Base-by-base conservation (phyloP, 345 rosid genomes). In the Melastoma malabathricum region DNA sequence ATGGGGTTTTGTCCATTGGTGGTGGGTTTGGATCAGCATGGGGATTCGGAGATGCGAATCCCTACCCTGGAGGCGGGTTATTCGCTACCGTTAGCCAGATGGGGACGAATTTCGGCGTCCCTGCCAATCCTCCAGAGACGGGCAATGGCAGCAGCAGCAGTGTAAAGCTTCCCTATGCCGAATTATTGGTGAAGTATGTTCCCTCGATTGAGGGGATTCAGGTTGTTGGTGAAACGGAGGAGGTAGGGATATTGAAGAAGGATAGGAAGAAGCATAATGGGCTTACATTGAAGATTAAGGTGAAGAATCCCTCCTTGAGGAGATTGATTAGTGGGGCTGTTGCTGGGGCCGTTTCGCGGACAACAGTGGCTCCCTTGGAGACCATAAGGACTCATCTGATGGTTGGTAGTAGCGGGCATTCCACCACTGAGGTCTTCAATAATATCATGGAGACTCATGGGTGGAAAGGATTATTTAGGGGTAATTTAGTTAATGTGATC, bases 351-450 rank as follows among this genome's bases (percentile, higher is more conserved):
- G 62, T 93, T 5, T 93, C 97, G 0, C 76, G 99, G 58, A 93
- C 99, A 0, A 76, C 73, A 0, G 97, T 93, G 57, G 99, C 99
- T 50, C 99, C 99, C 0, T 57, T 93, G 85, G 99, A 93, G 86
- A 93, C 99, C 1, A 76, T 93, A 48, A 79, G 97, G 74, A 93
- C 99, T 3, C 99, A 83, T 70, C 71, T 93, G 67, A 88, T 93
- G 99, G 99, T 93, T 22, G 99, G 99, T 15, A 85, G 85, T 47
- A 81, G 89, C n/a, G 97, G 99, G 43, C 74, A 71, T 70, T 61
- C 90, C 5, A 63, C 78, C 1, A 22, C 50, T 13, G 77, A 93
- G 66, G 99, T 93, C 54, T 88, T 93, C 16, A 22, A 74, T 18
- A 72, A 81, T 61, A 93, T 93, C 34, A 78, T 88, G 86, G 67